Base-by-base conservation (phyloP, 2,329 filamentous ascomycete genomes). In the Pyrenophora tritici-repentis region DNA sequence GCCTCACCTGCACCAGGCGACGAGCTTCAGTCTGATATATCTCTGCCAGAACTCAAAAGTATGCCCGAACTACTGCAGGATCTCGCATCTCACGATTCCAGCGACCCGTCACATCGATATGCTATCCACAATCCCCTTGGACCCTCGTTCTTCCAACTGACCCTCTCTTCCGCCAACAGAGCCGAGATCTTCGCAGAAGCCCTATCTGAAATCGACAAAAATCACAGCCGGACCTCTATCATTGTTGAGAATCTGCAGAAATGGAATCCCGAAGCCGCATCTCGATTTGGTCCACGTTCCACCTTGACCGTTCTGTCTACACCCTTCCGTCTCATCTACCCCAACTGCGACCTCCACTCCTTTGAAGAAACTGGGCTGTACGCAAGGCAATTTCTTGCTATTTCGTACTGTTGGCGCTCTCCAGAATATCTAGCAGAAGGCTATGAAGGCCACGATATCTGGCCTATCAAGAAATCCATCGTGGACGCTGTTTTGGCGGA, bases 381-480 rank as follows among this genome's bases (percentile, higher is more conserved):
- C 16, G 47, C 49, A 2, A 44, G 56, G 6, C 56, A 59, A 18
- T 56, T 49, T 26, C 40, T 55, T 32, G 53, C 53, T 3, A 46
- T 59, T 17, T 59, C 56, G 1, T 59, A 59, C 22, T 59, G 56
- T 16, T 57, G 56, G 56, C 44, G 42, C 4, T 59, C 53, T 3
- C 34, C 39, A 1, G 45, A 55, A 3, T 55, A 55, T 9, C 7
- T 53, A 5, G 35, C 45, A 3, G 10, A 50, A 16, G 48, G 35
- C 3, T 56, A 56, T 18, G 29, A 55, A 16, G 40, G 36, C 10
- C 18, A 55, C 17, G 53, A 39, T n/a, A 33, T 26, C 18, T 59
- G 56, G 56, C 53, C 56, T 2, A 40, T 59, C 10, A 59, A 47
- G 29, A 56, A 49, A 18, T 39, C 45, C 1, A 48, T 59, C n/a